A percentile compares a stretch with the other conserved stretches of the same genome.
Evolutionary conservation across 2,329 filamentous ascomycete genomes (phyloP).

Genomic region (Elsinoe perseae): DNA sequence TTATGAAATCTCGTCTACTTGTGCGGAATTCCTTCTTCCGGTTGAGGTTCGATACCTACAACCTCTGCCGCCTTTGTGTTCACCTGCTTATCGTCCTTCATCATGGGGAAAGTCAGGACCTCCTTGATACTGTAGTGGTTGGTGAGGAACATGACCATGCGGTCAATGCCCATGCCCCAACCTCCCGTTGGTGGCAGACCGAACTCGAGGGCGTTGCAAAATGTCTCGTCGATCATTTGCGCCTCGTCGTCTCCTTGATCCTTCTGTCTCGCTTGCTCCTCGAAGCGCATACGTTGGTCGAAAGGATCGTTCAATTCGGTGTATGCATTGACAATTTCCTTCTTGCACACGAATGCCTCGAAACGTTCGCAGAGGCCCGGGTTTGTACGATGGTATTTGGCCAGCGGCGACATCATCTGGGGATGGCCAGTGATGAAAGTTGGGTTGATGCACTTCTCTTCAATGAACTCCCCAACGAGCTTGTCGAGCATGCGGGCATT

Average conservation of each 20-base stretch:
- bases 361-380: slow-evolving; percentile 91
- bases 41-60: slow-evolving; percentile 50
- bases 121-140: slow-evolving; percentile 95
- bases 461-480: slow-evolving; percentile 82
- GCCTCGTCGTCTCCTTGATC: slow-evolving; percentile 95
- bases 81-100: slow-evolving; percentile 68
- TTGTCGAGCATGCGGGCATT: slow-evolving; percentile 96
- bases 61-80: slow-evolving; percentile 54
- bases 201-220: slow-evolving; percentile 83
- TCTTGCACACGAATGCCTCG: slow-evolving; percentile 94
- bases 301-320: slow-evolving; percentile 97
- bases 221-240: slow-evolving; percentile 91
- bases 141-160: slow-evolving; percentile 90
- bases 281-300: slow-evolving; percentile 83
- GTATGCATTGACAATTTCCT: slow-evolving; percentile 94
- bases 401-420: slow-evolving; percentile 82
- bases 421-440: slow-evolving; percentile 83
- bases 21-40: slow-evolving; percentile 45
- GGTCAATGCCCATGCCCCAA: slow-evolving; percentile 94
- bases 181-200: slow-evolving; percentile 89
- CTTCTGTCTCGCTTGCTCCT: slow-evolving; percentile 95
- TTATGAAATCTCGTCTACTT: slow-evolving; percentile 9
- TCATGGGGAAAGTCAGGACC: slow-evolving; percentile 92
- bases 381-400: slow-evolving; percentile 81
- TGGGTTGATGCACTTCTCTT: slow-evolving; percentile 87